Percentiles rank a stretch among this genome's conserved stretches.
phyloP scores from a whole-genome alignment of 2,329 filamentous ascomycete species.

The Seiridium unicorne region DNA sequence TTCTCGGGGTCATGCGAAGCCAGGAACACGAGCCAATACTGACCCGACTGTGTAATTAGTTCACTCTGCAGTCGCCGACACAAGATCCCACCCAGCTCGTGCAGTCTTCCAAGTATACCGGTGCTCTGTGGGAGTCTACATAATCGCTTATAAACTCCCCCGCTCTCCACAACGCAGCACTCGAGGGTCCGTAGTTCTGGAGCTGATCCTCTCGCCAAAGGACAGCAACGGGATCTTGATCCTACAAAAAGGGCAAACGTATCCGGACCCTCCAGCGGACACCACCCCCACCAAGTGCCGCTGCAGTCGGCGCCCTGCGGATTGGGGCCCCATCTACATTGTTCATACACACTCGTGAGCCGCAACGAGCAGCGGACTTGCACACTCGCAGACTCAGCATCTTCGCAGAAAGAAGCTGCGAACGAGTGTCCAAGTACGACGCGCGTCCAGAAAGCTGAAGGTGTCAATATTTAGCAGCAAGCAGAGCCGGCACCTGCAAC shows the following conservation, averaged over 20 bases:
- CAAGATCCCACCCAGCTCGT: not conserved
- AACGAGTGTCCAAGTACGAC: not conserved
- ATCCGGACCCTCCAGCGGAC: no score
- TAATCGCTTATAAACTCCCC: not conserved
- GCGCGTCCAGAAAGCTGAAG: conserved; percentile 3
- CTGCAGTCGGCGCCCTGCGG: not conserved
- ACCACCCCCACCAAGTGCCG: not conserved
- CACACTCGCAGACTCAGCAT: not conserved
- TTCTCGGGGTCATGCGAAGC: not conserved
- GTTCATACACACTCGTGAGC: not conserved
- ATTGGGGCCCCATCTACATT: no score
- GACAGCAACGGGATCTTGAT: no score
- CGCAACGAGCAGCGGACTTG: not conserved
- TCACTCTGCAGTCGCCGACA: not conserved
- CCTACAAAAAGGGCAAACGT: no score
- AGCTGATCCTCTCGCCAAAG: no score
- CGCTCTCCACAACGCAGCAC: not conserved
- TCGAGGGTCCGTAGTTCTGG: not conserved
- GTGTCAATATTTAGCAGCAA: conserved; percentile 1
- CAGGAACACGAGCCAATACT: not conserved
- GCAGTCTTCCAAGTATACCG: not conserved
- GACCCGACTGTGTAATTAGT: not conserved
- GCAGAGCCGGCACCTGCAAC: not conserved
- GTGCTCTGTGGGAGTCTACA: not conserved
- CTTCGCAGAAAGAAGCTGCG: not conserved